Conservation (phyloP, 192 early-diverging fungal species). For the Dimargaris xerosporica region DNA sequence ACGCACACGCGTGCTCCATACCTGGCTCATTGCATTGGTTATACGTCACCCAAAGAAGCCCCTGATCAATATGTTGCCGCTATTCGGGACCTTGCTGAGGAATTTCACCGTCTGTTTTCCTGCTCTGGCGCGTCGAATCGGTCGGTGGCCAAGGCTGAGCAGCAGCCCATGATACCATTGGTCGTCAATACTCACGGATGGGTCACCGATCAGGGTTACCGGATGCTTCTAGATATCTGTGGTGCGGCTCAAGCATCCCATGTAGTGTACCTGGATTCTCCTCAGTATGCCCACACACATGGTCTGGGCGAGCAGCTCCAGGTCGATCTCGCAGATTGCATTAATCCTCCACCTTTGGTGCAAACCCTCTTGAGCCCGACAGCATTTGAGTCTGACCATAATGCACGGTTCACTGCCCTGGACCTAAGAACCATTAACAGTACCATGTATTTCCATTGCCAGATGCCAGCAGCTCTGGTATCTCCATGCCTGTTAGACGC, state of each 20-base stretch:
- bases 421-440: no score
- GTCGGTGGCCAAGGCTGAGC: conserved; percentile 13
- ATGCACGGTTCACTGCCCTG: no score
- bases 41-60: conserved; percentile 55
- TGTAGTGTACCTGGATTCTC: conserved; percentile 36
- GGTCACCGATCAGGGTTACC: conserved; percentile 77
- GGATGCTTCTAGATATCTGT: conserved; percentile 57
- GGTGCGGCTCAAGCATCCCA: conserved; percentile 43
- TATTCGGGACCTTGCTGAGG: conserved; percentile 37
- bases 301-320: not conserved
- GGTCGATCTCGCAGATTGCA: not conserved
- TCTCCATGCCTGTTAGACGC: not conserved
- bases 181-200: conserved; percentile 94
- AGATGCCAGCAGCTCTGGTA: not conserved
- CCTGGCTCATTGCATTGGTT: conserved; percentile 60
- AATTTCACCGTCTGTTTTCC: conserved; percentile 44
- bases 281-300: not conserved
- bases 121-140: conserved; percentile 20
- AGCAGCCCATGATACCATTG: conserved; percentile 44
- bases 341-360: not conserved
- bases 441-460: no score
- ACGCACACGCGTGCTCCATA: conserved; percentile 46
- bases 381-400: not conserved
- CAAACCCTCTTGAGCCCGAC: not conserved
- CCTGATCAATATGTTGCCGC: conserved; percentile 68